Evolutionary conservation across 2,329 filamentous ascomycete genomes (phyloP).

Genomic region (Colletotrichum liaoningense): DNA sequence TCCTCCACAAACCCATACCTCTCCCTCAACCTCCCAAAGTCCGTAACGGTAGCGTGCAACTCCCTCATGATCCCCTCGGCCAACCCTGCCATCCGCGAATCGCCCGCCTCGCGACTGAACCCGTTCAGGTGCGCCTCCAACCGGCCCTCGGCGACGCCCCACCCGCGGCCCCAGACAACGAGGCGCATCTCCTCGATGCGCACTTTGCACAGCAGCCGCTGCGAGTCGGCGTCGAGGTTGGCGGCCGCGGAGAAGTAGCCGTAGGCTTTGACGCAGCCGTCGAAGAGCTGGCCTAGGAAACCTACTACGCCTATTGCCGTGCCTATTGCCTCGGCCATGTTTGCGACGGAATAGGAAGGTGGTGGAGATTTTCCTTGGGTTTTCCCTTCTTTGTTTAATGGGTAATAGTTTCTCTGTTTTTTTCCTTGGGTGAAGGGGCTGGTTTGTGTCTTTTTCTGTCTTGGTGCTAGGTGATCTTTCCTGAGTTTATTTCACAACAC

Average conservation of each 20-base stretch:
- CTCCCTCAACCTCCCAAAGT: neutral
- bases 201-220: conserved; percentile 58
- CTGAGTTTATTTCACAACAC: no score
- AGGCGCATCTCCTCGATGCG: conserved; percentile 62
- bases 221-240: conserved; percentile 55
- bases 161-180: conserved; percentile 59
- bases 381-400: no score
- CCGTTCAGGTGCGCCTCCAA: conserved; percentile 54
- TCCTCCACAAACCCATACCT: neutral
- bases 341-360: neutral
- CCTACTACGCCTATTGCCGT: conserved; percentile 57
- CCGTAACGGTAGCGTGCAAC: neutral
- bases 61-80: neutral
- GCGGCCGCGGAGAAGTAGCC: conserved; percentile 55
- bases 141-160: conserved; percentile 58
- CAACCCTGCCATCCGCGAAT: neutral
- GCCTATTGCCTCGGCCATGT: conserved; percentile 49
- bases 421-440: no score
- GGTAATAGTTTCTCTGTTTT: no score
- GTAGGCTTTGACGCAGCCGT: conserved; percentile 59
- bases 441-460: no score
- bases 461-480: no score
- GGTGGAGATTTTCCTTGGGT: no score
- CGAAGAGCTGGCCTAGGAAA: conserved; percentile 58
- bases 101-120: conserved; percentile 41